Evolutionary conservation across 108 stramenopile genomes (phyloP).

Genomic region (Cyclotella sp.): DNA sequence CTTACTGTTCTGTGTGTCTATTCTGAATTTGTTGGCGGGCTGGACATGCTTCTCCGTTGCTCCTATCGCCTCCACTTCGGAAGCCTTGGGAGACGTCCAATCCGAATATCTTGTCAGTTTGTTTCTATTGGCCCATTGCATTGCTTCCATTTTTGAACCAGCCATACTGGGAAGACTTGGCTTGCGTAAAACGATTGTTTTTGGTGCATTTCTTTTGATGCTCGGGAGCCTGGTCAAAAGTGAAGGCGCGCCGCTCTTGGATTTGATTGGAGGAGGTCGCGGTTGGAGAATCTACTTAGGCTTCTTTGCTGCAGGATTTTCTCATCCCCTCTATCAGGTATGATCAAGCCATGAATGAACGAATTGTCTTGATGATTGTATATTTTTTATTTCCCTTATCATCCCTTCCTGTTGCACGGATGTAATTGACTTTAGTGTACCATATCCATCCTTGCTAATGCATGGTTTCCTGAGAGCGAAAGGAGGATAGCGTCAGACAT

Average conservation of each 20-base stretch:
- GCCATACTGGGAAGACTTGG: slow-evolving; percentile 72
- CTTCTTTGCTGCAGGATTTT: slow-evolving; percentile 79
- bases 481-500: slow-evolving; percentile 79
- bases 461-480: slow-evolving; percentile 86
- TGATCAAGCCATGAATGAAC: slow-evolving; percentile 27
- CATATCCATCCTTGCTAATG: slow-evolving; percentile 74
- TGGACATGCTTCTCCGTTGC: slow-evolving; percentile 85
- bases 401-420: neutral
- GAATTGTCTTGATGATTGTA: neutral
- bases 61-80: slow-evolving; percentile 64
- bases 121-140: slow-evolving; percentile 74
- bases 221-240: slow-evolving; percentile 79
- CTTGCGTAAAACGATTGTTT: slow-evolving; percentile 70
- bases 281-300: slow-evolving; percentile 67
- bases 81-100: slow-evolving; percentile 60
- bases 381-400: neutral
- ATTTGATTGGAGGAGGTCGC: slow-evolving; percentile 49
- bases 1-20: slow-evolving; percentile 81
- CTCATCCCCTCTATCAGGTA: slow-evolving; percentile 82
- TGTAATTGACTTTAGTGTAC: slow-evolving; percentile 33
- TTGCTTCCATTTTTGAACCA: slow-evolving; percentile 73
- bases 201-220: slow-evolving; percentile 78
- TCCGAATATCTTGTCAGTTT: slow-evolving; percentile 76
- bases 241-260: slow-evolving; percentile 38
- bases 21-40: slow-evolving; percentile 71